Conservation (phyloP, 169 alveolate species). For the Eimeria necatrix region DNA sequence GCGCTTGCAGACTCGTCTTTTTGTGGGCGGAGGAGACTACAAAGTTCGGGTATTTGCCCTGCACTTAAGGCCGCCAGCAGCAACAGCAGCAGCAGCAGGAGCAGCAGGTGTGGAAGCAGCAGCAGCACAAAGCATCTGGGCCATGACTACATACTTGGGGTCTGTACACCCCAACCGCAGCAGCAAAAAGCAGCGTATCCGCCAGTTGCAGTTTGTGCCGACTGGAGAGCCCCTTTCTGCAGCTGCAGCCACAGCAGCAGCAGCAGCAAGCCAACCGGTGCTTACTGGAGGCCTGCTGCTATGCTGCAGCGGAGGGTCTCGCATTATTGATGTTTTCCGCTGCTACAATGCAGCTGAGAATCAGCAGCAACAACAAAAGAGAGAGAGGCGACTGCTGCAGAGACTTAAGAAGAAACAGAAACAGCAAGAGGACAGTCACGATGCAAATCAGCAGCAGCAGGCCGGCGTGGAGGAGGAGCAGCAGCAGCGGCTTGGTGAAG, state of each 20-base stretch:
- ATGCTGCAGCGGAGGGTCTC: slow-evolving; percentile 41
- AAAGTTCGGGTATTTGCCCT: slow-evolving; percentile 69
- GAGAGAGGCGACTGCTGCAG: background rate
- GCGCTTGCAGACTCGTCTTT: slow-evolving; percentile 65
- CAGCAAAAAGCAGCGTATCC: slow-evolving; percentile 41
- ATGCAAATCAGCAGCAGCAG: slow-evolving; percentile 2
- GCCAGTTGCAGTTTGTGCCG: background rate
- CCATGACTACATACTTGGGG: background rate
- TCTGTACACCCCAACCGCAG: background rate
- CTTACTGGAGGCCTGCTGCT: slow-evolving; percentile 48
- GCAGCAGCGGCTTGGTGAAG: slow-evolving; percentile 15
- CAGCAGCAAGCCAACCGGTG: slow-evolving; percentile 1
- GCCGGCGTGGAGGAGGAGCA: background rate
- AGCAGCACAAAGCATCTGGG: background rate
- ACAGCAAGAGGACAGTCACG: background rate
- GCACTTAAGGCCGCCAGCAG: slow-evolving; percentile 33
- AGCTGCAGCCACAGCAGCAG: slow-evolving; percentile 22
- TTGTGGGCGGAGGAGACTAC: slow-evolving; percentile 73
- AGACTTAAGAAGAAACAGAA: background rate
- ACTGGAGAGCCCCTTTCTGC: background rate
- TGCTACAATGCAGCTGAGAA: slow-evolving; percentile 19
- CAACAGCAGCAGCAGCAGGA: background rate
- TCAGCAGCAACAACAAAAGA: background rate
- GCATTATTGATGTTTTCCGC: slow-evolving; percentile 57
- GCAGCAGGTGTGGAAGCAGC: background rate